phyloP scores from a whole-genome alignment of 2,329 filamentous ascomycete genomes.

The Colletotrichum sp. region DNA sequence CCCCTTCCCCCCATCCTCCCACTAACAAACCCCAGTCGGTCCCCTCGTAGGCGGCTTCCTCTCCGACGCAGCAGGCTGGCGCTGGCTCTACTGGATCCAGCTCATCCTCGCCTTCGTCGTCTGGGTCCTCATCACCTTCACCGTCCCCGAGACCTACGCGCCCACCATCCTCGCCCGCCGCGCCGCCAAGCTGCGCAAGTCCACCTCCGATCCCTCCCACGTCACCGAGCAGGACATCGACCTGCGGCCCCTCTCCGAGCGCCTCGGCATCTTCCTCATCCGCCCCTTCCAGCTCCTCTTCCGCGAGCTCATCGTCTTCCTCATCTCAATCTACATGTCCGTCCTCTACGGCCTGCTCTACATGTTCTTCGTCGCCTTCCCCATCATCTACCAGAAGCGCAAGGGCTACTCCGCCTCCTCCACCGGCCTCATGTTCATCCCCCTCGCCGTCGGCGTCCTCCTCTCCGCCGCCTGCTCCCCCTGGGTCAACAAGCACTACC shows the following conservation, averaged over 20 bases:
- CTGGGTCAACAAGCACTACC: constrained; percentile 81
- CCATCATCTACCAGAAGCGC: constrained; percentile 76
- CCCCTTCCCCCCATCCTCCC: neutral
- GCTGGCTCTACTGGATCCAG: constrained; percentile 89
- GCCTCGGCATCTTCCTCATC: constrained; percentile 76
- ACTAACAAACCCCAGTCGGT: constrained; percentile 50
- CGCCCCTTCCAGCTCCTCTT: constrained; percentile 88
- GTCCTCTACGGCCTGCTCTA: constrained; percentile 78
- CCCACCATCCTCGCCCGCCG: constrained; percentile 76
- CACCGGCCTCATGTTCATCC: constrained; percentile 88
- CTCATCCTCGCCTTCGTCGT: constrained; percentile 74
- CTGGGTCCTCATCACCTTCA: constrained; percentile 82
- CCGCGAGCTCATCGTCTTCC: constrained; percentile 81
- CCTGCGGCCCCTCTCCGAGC: constrained; percentile 69
- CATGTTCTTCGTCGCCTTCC: constrained; percentile 78
- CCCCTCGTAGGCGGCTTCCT: constrained; percentile 81
- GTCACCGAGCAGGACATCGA: constrained; percentile 86
- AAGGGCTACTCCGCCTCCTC: constrained; percentile 78
- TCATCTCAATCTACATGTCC: constrained; percentile 85
- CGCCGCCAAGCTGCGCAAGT: constrained; percentile 73
- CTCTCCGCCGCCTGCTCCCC: constrained; percentile 71
- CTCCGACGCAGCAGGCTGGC: constrained; percentile 73
- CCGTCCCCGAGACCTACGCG: constrained; percentile 89
- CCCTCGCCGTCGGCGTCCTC: constrained; percentile 78
- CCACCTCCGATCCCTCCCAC: constrained; percentile 69